phyloP scores from a whole-genome alignment of 192 early-diverging fungal genomes.

The Rhizophagus sp. region DNA sequence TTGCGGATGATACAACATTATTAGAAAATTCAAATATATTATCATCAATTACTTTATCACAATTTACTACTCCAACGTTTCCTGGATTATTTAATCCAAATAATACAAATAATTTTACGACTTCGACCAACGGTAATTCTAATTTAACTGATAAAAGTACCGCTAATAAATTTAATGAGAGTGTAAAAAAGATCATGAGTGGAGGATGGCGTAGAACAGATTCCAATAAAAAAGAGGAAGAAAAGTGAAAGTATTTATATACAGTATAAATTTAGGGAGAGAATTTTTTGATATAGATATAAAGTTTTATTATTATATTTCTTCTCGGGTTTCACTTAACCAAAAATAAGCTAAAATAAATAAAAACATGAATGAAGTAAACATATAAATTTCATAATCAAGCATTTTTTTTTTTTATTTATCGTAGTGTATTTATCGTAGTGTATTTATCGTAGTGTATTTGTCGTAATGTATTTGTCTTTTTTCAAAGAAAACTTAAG shows the following conservation, averaged over 20 bases:
- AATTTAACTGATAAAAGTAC: neutral
- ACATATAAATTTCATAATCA: neutral
- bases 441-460: too few species aligned
- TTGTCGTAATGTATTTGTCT: too few species aligned
- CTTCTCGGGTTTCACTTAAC: neutral
- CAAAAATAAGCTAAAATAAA: neutral
- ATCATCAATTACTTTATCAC: slow-evolving; percentile 30
- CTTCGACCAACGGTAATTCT: neutral
- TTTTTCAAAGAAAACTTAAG: too few species aligned
- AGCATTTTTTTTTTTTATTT: neutral
- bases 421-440: too few species aligned
- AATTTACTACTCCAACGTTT: slow-evolving; percentile 3
- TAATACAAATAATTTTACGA: neutral
- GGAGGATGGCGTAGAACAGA: slow-evolving; percentile 1
- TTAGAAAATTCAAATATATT: slow-evolving; percentile 48
- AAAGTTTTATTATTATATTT: neutral
- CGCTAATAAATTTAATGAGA: slow-evolving; percentile 23
- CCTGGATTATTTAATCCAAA: slow-evolving; percentile 14
- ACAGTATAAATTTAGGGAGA: neutral
- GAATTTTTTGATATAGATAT: too few species aligned
- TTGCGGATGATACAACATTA: slow-evolving; percentile 41
- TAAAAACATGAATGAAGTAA: neutral
- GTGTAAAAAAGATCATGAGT: slow-evolving; percentile 8
- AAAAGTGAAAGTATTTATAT: neutral
- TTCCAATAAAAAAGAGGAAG: neutral